Base-by-base conservation (phyloP, 768 basidiomycete genomes). In the Rhodotorula sphaerocarpa region DNA sequence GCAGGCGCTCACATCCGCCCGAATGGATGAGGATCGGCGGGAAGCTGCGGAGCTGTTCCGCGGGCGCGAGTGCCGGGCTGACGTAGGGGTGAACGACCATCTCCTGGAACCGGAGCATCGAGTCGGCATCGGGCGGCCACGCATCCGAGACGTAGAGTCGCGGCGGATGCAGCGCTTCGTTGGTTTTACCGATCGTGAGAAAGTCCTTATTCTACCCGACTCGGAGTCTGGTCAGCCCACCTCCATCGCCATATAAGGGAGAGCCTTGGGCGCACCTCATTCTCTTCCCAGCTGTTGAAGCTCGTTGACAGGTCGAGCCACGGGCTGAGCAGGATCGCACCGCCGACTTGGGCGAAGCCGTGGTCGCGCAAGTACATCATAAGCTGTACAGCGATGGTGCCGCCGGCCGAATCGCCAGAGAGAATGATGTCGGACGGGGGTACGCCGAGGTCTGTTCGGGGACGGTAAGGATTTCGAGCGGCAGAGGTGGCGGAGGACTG, bases 221-320 rank as follows among this genome's bases (percentile, higher is more conserved):
- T 12, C 15, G 6, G 33, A 6, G n/a, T 4, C 3, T 2, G n/a
- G 16, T 23, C 31, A 20, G 5, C 11, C 10, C 36, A 16, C 36
- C 36, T 16, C 9, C 36, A 39, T 39, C 9, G 10, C 10, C 36
- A 39, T 9, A 9, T 25, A 0, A 7, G 3, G 36, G 12, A 18
- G 28, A 33, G 10, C 3, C 6, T 4, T 6, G 4, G 33, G 30
- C 62, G 39, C 23, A 58, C 62, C 42, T 85, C 83, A 74, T 95
- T 93, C 61, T 85, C 85, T 25, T 93, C 91, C 88, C 91, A 96
- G 20, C 90, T 92, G 56, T 88, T 86, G 73, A 90, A 93, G 68
- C 88, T 90, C 82, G 92, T 87, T 0, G 92, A 93, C 60, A 96
- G 77, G 75, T 92, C 89, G 9, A 57, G 31, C 67, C 67, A 69